Conservation (phyloP, 1,284 basidiomycete genomes). For the Boletus mariae region DNA sequence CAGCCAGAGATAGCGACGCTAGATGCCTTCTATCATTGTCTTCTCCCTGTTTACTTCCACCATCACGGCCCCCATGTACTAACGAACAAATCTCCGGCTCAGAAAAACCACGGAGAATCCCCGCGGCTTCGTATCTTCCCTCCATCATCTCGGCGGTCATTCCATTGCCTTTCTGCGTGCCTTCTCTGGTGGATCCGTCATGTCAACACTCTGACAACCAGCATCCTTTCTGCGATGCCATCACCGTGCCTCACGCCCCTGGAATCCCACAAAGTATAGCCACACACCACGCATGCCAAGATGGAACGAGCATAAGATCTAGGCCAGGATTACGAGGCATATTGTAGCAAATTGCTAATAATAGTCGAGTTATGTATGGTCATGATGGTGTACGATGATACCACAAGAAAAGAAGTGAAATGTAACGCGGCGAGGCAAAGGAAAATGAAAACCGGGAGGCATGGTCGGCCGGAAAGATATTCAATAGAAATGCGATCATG, state of each 20-base stretch:
- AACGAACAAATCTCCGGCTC: too few relatives aligned
- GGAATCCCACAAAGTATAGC: background rate
- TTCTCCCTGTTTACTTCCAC: too few relatives aligned
- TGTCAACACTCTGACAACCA: constrained; percentile 5
- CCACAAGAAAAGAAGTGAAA: constrained; percentile 16
- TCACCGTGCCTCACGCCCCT: background rate
- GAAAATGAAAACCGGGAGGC: background rate
- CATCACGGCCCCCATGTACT: too few relatives aligned
- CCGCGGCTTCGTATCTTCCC: background rate
- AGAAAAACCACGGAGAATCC: background rate
- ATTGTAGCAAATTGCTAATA: constrained; percentile 18
- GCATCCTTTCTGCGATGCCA: constrained; percentile 6
- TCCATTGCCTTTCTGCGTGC: background rate
- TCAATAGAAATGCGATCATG: constrained; percentile 31
- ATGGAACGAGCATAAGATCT: background rate
- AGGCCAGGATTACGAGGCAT: constrained; percentile 17
- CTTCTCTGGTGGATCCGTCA: constrained; percentile 14
- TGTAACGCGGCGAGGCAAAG: background rate
- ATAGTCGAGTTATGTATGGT: constrained; percentile 20
- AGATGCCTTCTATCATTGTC: too few relatives aligned
- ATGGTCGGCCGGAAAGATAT: constrained; percentile 10
- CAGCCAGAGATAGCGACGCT: too few relatives aligned
- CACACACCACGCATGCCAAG: constrained; percentile 14
- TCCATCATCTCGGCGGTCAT: background rate
- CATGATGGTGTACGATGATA: background rate